A percentile compares a stretch with the other conserved stretches of the same genome.
Evolutionary conservation across 148 eudicot species (phyloP).

Genomic region (Limonium bicolor): DNA sequence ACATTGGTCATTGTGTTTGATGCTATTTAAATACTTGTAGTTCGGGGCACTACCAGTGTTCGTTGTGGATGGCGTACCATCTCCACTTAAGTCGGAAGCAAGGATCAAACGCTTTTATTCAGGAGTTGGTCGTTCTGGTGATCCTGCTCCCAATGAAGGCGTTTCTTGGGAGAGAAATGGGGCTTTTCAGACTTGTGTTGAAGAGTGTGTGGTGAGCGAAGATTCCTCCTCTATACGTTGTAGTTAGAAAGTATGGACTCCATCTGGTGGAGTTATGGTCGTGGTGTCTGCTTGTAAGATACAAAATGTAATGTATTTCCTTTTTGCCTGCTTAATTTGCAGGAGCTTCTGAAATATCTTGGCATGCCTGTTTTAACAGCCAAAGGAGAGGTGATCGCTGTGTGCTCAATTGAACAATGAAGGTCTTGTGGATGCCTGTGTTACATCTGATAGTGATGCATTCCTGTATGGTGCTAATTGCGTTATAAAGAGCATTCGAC

Average conservation of each 20-base stretch:
- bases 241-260: background rate
- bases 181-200: conserved; percentile 44
- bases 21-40: conserved; percentile 19
- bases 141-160: conserved; percentile 43
- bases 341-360: conserved; percentile 82
- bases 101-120: conserved; percentile 64
- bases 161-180: conserved; percentile 58
- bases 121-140: conserved; percentile 36
- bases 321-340: conserved; percentile 1
- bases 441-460: conserved; percentile 90
- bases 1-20: no score
- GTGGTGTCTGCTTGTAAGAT: background rate
- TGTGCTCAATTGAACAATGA: conserved; percentile 79
- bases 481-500: conserved; percentile 50
- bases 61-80: conserved; percentile 72
- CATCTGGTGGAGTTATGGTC: background rate
- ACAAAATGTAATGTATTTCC: background rate
- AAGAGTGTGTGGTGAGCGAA: conserved; percentile 69
- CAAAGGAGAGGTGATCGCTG: conserved; percentile 82
- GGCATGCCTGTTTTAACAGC: conserved; percentile 86
- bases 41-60: conserved; percentile 99
- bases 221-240: background rate
- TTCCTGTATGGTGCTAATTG: conserved; percentile 84
- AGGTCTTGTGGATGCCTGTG: conserved; percentile 86
- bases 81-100: conserved; percentile 72